Evolutionary conservation across 768 basidiomycete species (phyloP).

Genomic region (Kwoniella sp.): DNA sequence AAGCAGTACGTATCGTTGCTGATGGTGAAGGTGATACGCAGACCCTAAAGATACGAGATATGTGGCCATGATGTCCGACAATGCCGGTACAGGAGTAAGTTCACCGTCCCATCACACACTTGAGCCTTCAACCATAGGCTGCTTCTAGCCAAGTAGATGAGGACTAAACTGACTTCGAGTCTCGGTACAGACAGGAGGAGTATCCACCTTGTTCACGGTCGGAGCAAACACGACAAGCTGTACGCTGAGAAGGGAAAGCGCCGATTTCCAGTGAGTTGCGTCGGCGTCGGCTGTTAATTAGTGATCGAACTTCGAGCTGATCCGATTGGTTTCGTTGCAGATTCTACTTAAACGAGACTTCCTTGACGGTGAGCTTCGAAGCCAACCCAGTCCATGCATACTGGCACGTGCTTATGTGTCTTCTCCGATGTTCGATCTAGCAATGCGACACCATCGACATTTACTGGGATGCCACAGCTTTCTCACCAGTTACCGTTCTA

Average conservation of each 20-base stretch:
- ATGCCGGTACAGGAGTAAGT: constrained; percentile 43
- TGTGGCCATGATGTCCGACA: constrained; percentile 47
- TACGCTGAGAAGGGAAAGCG: constrained; percentile 22
- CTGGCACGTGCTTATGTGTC: not conserved
- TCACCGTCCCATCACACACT: too few relatives aligned
- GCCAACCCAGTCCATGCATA: not conserved
- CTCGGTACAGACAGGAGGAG: constrained; percentile 38
- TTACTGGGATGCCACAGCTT: constrained; percentile 45
- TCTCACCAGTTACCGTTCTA: constrained; percentile 54
- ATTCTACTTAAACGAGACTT: constrained; percentile 46
- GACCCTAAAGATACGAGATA: constrained; percentile 39
- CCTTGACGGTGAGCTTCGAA: constrained; percentile 30
- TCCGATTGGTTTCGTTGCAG: constrained; percentile 10
- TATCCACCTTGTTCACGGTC: constrained; percentile 39
- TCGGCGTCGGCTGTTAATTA: not conserved
- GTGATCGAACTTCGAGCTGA: not conserved
- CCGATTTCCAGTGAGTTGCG: constrained; percentile 40
- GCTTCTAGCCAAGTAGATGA: too few relatives aligned
- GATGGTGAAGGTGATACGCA: constrained; percentile 11
- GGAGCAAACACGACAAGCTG: constrained; percentile 25
- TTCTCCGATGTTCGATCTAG: constrained; percentile 4
- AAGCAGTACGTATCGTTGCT: too few relatives aligned
- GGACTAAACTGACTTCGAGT: not conserved
- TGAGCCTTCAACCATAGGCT: too few relatives aligned
- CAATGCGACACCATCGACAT: constrained; percentile 43